Conservation (phyloP, 371 early-diverging fungal species). For the Actinomortierella ambigua region DNA sequence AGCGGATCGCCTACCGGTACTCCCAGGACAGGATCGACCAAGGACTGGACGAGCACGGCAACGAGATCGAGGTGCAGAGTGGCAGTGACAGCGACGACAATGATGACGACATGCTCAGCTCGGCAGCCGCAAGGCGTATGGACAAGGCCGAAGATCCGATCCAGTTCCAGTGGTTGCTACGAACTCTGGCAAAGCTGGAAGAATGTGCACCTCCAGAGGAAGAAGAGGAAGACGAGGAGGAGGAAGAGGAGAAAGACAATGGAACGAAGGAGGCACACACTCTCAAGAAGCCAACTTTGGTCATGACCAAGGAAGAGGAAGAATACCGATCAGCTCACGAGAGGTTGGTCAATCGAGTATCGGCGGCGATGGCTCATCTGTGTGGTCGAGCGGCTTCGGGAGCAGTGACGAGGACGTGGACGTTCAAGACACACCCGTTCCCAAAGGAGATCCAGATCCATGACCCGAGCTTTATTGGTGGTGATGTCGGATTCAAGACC, state of each 20-base stretch:
- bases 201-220: slow-evolving; percentile 30
- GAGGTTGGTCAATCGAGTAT: slow-evolving; percentile 28
- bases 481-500: slow-evolving; percentile 45
- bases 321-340: slow-evolving; percentile 26
- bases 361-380: slow-evolving; percentile 35
- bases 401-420: slow-evolving; percentile 45
- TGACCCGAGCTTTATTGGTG: slow-evolving; percentile 41
- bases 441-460: slow-evolving; percentile 38
- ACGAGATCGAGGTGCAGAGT: slow-evolving; percentile 18
- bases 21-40: slow-evolving; percentile 47
- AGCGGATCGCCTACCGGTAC: slow-evolving; percentile 40
- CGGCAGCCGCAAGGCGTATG: no score
- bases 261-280: not conserved
- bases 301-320: slow-evolving; percentile 13
- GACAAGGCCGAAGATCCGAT: slow-evolving; percentile 8
- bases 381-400: slow-evolving; percentile 42
- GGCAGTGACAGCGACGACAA: slow-evolving; percentile 17
- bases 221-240: slow-evolving; percentile 13
- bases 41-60: slow-evolving; percentile 38
- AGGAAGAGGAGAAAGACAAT: not conserved
- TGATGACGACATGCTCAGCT: slow-evolving; percentile 1
- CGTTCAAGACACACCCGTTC: slow-evolving; percentile 19
- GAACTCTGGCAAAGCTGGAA: slow-evolving; percentile 30
- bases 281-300: not conserved
- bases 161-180: slow-evolving; percentile 36